Conservation (phyloP, 495 filamentous ascomycete genomes). For the Cenococcum geophilum region DNA sequence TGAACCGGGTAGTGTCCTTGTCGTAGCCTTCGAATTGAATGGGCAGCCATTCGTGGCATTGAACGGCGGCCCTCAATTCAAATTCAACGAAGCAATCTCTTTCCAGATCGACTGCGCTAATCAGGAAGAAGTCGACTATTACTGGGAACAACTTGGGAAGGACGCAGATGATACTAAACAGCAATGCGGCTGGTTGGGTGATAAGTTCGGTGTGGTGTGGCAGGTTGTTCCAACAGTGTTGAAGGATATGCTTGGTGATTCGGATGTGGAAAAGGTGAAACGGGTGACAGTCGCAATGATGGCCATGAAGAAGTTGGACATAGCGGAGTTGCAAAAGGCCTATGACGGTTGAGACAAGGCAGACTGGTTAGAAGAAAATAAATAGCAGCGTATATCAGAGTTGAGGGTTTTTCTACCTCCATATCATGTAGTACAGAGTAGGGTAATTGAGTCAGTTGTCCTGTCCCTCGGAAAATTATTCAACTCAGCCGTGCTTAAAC, state of each 20-base stretch:
- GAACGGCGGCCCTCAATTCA: slow-evolving; percentile 40
- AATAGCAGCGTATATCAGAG: no score
- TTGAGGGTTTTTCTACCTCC: no score
- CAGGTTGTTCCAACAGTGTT: slow-evolving; percentile 39
- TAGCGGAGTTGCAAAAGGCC: slow-evolving; percentile 36
- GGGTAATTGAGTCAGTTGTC: no score
- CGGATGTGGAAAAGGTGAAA: slow-evolving; percentile 11
- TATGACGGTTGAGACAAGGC: slow-evolving; percentile 9
- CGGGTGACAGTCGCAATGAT: slow-evolving; percentile 34
- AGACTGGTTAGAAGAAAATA: no score
- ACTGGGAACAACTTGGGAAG: slow-evolving; percentile 38
- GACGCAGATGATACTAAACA: slow-evolving; percentile 31
- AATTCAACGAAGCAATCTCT: slow-evolving; percentile 32
- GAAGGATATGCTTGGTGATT: slow-evolving; percentile 26
- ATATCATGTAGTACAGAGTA: no score
- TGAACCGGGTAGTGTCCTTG: slow-evolving; percentile 30
- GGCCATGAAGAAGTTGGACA: slow-evolving; percentile 39
- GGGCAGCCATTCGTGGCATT: slow-evolving; percentile 38
- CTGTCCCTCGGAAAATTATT: no score
- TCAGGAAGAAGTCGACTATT: slow-evolving; percentile 42
- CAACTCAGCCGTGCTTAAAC: no score
- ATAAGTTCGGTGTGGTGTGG: slow-evolving; percentile 41
- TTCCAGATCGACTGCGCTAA: slow-evolving; percentile 37
- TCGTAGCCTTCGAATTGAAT: slow-evolving; percentile 35
- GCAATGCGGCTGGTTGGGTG: slow-evolving; percentile 39